Percentiles rank a stretch among this genome's conserved stretches.
These are phyloP conservation scores for Paramecium octaurelia DNA, from an alignment of 73 alveolate species.

Conservation along the genomic window DNA sequence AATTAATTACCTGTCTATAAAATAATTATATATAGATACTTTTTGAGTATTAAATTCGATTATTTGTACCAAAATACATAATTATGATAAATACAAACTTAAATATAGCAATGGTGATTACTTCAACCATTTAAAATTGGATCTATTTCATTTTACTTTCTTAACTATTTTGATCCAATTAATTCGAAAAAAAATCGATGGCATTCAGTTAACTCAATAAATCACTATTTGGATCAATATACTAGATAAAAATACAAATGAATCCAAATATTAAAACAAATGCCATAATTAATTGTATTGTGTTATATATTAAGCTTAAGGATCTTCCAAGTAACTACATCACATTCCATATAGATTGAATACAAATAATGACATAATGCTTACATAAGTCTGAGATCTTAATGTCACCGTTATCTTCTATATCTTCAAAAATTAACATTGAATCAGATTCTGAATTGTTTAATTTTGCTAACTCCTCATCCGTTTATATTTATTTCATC, in stretches of 20 bases:
- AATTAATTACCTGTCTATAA: neutral
- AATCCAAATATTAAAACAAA: slow-evolving; percentile 8
- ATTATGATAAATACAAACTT: neutral
- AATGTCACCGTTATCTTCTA: neutral
- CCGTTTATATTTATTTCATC: neutral
- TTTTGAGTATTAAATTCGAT: slow-evolving; percentile 12
- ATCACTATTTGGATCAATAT: slow-evolving; percentile 1
- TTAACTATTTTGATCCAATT: neutral
- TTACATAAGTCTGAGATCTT: neutral
- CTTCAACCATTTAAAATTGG: neutral
- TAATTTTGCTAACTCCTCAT: slow-evolving; percentile 2
- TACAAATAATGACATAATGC: neutral
- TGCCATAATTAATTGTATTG: slow-evolving; percentile 8
- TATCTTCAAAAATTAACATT: neutral
- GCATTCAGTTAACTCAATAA: slow-evolving; percentile 22
- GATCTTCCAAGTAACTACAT: neutral
- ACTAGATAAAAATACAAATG: slow-evolving; percentile 8
- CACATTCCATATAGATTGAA: neutral
- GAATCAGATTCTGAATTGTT: neutral
- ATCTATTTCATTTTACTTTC: neutral
- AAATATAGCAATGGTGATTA: neutral
- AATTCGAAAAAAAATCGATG: neutral
- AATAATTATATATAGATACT: neutral
- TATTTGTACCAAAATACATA: slow-evolving; percentile 23
- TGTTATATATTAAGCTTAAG: neutral